These are phyloP conservation scores for Globisporangium takayamanum DNA, from an alignment of 352 stramenopile species.

Conservation along the genomic window DNA sequence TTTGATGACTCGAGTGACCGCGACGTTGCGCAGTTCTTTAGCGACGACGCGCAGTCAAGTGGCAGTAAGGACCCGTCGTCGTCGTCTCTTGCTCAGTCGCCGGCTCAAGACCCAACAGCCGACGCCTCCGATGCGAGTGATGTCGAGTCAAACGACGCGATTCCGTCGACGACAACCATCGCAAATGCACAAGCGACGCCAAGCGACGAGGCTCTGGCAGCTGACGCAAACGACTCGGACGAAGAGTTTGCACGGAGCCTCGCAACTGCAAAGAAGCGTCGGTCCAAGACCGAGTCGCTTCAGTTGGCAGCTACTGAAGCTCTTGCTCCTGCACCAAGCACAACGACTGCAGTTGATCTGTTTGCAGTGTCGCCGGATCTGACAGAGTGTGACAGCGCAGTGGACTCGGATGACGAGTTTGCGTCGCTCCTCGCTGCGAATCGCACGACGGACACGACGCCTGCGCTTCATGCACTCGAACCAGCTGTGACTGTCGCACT, in stretches of 20 bases:
- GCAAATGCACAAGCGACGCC: not conserved
- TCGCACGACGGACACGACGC: not conserved
- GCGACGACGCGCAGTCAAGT: not conserved
- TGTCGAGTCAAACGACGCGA: not conserved
- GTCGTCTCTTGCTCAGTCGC: too few relatives aligned
- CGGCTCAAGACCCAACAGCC: too few relatives aligned
- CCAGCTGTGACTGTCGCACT: not conserved
- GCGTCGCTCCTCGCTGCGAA: conserved; percentile 7
- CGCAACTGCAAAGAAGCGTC: not conserved
- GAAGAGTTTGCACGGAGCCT: conserved; percentile 8
- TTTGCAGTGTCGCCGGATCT: not conserved
- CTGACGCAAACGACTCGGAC: not conserved
- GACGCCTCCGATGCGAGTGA: not conserved
- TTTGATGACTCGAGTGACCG: conserved; percentile 48
- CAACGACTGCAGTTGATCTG: not conserved
- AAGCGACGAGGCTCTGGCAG: not conserved
- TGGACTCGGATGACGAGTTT: conserved; percentile 24
- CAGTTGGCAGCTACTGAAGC: not conserved
- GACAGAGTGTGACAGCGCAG: not conserved
- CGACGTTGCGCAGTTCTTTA: conserved; percentile 31
- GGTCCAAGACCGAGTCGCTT: not conserved
- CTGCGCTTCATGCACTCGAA: not conserved
- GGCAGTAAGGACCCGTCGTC: too few relatives aligned
- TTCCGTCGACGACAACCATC: too few relatives aligned
- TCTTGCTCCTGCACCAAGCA: not conserved